These are phyloP conservation scores for Vicia sativa DNA, from an alignment of 306 rosid species.

Conservation along the genomic window DNA sequence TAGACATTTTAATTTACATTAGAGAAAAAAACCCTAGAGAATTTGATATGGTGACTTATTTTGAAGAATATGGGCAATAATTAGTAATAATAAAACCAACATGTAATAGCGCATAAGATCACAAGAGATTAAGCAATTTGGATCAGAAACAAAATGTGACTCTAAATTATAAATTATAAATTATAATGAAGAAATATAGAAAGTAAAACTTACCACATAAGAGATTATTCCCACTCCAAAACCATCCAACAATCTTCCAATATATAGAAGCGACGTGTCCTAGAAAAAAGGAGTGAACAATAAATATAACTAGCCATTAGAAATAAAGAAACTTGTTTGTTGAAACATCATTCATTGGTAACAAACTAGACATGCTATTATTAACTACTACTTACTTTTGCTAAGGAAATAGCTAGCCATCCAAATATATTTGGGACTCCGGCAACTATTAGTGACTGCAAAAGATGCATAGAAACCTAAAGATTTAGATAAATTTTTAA, in stretches of 20 bases:
- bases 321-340: neutral
- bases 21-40: too few species aligned
- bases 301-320: slow-evolving; percentile 1
- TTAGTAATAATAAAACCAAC: too few species aligned
- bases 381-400: slow-evolving; percentile 45
- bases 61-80: too few species aligned
- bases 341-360: neutral
- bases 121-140: too few species aligned
- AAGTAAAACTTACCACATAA: slow-evolving; percentile 59
- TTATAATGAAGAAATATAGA: neutral
- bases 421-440: slow-evolving; percentile 66
- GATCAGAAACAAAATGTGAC: too few species aligned
- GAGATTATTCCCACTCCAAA: slow-evolving; percentile 90
- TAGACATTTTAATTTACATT: too few species aligned
- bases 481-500: too few species aligned
- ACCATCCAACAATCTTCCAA: slow-evolving; percentile 80
- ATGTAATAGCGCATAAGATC: too few species aligned
- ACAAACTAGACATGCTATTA: slow-evolving; percentile 1
- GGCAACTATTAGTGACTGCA: slow-evolving; percentile 64
- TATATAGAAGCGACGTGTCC: slow-evolving; percentile 65
- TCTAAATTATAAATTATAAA: too few species aligned
- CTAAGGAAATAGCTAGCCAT: slow-evolving; percentile 66
- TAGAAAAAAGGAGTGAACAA: slow-evolving; percentile 32
- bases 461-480: too few species aligned
- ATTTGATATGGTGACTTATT: too few species aligned